phyloP scores from a whole-genome alignment of 306 rosid genomes.

The Vigna mungo region DNA sequence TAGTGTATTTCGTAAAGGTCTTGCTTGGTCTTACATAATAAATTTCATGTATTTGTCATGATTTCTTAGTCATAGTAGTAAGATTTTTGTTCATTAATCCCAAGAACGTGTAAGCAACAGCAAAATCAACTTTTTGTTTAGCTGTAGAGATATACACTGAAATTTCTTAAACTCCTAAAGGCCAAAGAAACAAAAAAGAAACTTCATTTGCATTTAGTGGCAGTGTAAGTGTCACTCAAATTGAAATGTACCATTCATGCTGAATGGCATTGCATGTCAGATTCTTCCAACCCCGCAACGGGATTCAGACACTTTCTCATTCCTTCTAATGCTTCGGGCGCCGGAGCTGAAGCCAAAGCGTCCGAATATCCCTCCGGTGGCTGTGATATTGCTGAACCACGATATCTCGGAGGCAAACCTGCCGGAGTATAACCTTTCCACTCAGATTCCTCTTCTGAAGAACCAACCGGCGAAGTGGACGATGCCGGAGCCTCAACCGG shows the following conservation, averaged over 20 bases:
- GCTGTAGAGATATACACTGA: not conserved
- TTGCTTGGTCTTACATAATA: too few relatives aligned
- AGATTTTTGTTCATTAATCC: too few relatives aligned
- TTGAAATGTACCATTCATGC: not conserved
- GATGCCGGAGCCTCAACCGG: slow-evolving; percentile 34
- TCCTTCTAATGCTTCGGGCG: slow-evolving; percentile 36
- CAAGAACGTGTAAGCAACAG: not conserved
- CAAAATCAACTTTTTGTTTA: not conserved
- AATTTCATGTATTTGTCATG: too few relatives aligned
- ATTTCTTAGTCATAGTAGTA: too few relatives aligned
- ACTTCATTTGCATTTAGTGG: not conserved
- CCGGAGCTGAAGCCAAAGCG: not conserved
- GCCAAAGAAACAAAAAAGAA: not conserved
- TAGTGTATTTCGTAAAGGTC: too few relatives aligned
- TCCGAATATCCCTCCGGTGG: slow-evolving; percentile 40
- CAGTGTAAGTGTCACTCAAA: not conserved
- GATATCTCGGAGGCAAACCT: slow-evolving; percentile 3
- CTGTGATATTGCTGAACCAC: slow-evolving; percentile 29
- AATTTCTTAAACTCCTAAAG: not conserved
- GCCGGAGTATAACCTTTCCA: slow-evolving; percentile 16
- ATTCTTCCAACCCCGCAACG: slow-evolving; percentile 20
- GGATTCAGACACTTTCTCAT: slow-evolving; percentile 14
- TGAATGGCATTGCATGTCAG: slow-evolving; percentile 36
- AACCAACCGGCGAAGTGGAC: not conserved
- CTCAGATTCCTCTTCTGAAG: not conserved